phyloP scores from a whole-genome alignment of 2,329 filamentous ascomycete species.

The Trichoderma oligosporum region DNA sequence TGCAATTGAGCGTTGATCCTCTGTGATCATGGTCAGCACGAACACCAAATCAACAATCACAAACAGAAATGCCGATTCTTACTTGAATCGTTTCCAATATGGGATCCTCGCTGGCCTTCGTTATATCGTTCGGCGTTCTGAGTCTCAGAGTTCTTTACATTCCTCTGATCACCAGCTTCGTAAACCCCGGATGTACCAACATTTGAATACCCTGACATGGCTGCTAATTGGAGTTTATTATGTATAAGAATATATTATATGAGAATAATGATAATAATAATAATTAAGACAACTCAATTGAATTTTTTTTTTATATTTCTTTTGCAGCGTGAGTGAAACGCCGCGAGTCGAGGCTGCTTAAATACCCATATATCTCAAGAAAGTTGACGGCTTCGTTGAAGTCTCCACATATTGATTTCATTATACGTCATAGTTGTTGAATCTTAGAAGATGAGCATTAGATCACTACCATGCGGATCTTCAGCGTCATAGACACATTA shows the following conservation, averaged over 20 bases:
- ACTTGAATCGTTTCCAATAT: constrained; percentile 70
- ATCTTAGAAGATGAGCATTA: neutral
- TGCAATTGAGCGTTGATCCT: constrained; percentile 68
- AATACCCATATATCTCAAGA: neutral
- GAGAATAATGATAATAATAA: neutral
- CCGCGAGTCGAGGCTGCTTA: neutral
- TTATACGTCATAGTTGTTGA: constrained; percentile 12
- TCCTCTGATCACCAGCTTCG: constrained; percentile 74
- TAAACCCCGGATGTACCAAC: constrained; percentile 66
- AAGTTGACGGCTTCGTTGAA: neutral
- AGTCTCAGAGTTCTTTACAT: constrained; percentile 50
- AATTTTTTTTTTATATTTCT: neutral
- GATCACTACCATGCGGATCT: neutral
- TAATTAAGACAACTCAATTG: neutral
- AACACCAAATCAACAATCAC: neutral
- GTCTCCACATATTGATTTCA: constrained; percentile 15
- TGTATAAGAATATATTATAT: too few species aligned
- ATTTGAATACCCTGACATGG: constrained; percentile 50
- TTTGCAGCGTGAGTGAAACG: neutral
- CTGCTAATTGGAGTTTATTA: constrained; percentile 16
- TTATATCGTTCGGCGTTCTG: constrained; percentile 58
- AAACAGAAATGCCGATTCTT: constrained; percentile 28
- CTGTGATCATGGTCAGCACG: constrained; percentile 36
- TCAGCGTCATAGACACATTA: constrained; percentile 9
- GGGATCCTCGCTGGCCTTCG: constrained; percentile 68